phyloP scores from a whole-genome alignment of 2,329 filamentous ascomycete species.

The Alternaria sp. region DNA sequence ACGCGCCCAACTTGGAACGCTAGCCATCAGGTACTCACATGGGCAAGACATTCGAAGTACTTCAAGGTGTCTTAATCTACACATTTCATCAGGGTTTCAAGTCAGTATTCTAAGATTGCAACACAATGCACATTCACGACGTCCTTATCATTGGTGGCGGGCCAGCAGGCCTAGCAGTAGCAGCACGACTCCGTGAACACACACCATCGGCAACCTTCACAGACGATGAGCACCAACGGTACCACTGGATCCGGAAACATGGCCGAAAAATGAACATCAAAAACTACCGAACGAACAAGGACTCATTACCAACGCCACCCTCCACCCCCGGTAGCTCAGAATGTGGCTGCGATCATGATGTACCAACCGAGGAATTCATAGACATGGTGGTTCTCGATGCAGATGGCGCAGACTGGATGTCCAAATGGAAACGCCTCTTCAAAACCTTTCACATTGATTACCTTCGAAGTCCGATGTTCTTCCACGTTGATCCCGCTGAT shows the following conservation, averaged over 20 bases:
- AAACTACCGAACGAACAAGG: conserved; percentile 56
- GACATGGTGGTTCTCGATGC: conserved; percentile 70
- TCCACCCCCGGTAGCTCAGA: conserved; percentile 31
- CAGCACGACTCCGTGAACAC: conserved; percentile 74
- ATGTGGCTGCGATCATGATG: conserved; percentile 23
- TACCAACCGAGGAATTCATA: conserved; percentile 15
- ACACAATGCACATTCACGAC: conserved; percentile 60
- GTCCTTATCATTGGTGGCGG: conserved; percentile 77
- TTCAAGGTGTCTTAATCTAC: background rate
- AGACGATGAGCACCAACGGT: conserved; percentile 83
- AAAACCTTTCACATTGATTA: conserved; percentile 73
- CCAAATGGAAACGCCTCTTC: conserved; percentile 76
- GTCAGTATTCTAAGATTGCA: background rate
- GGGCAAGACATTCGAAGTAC: conserved; percentile 2
- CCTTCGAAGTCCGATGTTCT: conserved; percentile 82
- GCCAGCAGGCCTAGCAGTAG: conserved; percentile 77
- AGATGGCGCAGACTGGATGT: conserved; percentile 71
- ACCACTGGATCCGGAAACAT: conserved; percentile 78
- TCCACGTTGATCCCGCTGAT: conserved; percentile 80
- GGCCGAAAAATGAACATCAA: conserved; percentile 67
- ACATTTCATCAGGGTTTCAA: background rate
- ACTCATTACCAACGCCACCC: conserved; percentile 38
- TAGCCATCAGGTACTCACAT: conserved; percentile 35
- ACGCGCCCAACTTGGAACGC: conserved; percentile 10
- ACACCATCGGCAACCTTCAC: conserved; percentile 83